Conservation (phyloP, 208 protist genomes). For the Wallacemonas rigidus region DNA sequence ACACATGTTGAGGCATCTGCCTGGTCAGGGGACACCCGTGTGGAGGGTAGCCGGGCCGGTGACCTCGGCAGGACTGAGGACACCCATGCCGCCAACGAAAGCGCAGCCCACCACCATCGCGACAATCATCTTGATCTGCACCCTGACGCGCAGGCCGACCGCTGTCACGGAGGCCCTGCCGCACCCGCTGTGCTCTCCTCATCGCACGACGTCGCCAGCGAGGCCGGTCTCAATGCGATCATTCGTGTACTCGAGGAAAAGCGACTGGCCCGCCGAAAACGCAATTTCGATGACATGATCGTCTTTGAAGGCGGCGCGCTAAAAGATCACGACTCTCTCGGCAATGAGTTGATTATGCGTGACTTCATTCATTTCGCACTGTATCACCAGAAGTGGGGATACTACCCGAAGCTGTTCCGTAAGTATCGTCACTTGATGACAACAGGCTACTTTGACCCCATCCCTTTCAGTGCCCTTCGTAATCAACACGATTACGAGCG, state of each 20-base stretch:
- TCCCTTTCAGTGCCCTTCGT: constrained; percentile 77
- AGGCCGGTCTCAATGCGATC: constrained; percentile 46
- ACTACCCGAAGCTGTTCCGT: constrained; percentile 86
- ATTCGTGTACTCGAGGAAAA: constrained; percentile 54
- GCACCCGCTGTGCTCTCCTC: constrained; percentile 57
- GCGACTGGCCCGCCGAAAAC: constrained; percentile 64
- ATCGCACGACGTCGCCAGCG: constrained; percentile 45
- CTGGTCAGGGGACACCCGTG: too few species aligned
- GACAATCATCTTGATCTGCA: not conserved
- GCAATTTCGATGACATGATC: constrained; percentile 80
- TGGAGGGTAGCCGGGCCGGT: not conserved
- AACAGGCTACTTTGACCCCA: constrained; percentile 85
- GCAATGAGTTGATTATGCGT: constrained; percentile 72
- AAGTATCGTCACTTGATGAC: constrained; percentile 89
- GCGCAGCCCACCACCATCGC: not conserved
- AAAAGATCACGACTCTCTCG: constrained; percentile 67
- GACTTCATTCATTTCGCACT: constrained; percentile 89
- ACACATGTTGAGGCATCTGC: too few species aligned
- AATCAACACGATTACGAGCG: constrained; percentile 84
- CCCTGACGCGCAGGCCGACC: not conserved
- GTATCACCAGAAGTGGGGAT: constrained; percentile 87
- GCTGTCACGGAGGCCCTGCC: not conserved
- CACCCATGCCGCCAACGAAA: too few species aligned
- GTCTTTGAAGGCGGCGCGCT: constrained; percentile 87
- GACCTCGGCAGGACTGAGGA: not conserved